phyloP scores from a whole-genome alignment of 805 yeast species.

The Hanseniaspora jakobsenii region DNA sequence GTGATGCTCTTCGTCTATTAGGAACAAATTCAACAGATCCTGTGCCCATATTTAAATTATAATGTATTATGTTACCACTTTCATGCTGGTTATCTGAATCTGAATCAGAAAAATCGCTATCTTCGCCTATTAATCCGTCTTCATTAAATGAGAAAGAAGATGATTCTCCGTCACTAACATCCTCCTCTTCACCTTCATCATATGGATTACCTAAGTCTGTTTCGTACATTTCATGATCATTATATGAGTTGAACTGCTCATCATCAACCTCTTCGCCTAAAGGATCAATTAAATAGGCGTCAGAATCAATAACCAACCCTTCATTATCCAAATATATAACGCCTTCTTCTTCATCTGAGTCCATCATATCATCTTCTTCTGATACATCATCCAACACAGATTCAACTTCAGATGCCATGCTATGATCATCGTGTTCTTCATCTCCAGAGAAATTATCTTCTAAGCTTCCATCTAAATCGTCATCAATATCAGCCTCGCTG shows the following conservation, averaged over 20 bases:
- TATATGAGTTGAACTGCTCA: constrained; percentile 21
- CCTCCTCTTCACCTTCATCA: constrained; percentile 19
- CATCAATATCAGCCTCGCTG: constrained; percentile 22
- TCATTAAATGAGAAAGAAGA: constrained; percentile 9
- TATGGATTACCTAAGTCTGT: constrained; percentile 29
- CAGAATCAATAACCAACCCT: constrained; percentile 25
- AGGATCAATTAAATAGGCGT: constrained; percentile 23
- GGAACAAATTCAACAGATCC: neutral
- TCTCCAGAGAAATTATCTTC: no score
- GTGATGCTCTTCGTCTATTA: neutral
- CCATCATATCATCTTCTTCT: constrained; percentile 20
- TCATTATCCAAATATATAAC: constrained; percentile 28
- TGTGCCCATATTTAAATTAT: neutral
- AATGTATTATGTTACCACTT: neutral
- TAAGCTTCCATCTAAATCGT: no score
- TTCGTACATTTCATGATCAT: constrained; percentile 24
- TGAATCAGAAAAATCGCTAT: constrained; percentile 19
- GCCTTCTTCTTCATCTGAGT: constrained; percentile 22
- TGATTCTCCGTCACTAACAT: neutral
- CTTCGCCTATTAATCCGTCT: constrained; percentile 18
- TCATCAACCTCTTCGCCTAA: constrained; percentile 23
- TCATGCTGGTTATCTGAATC: constrained; percentile 9
- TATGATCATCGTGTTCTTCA: no score
- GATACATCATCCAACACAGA: no score
- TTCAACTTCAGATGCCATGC: no score